Percentiles rank a stretch among this genome's conserved stretches.
Conservation (phyloP, 495 filamentous ascomycete genomes). For the Xylaria telfairii region DNA sequence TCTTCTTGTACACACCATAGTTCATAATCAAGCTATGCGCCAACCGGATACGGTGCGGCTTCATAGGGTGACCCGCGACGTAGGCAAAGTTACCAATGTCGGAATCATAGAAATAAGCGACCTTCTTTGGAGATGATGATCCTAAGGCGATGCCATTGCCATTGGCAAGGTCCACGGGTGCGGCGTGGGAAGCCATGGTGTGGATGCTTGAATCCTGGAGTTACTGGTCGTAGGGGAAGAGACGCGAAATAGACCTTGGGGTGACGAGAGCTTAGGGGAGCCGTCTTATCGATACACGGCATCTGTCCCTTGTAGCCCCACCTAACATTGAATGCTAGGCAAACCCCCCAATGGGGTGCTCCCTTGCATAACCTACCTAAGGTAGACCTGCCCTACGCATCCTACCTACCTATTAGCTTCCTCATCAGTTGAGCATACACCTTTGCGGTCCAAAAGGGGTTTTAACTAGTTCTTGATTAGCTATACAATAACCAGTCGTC, state of each 20-base stretch:
- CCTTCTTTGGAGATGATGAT: conserved; percentile 65
- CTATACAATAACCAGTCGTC: background rate
- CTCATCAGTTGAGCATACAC: no score
- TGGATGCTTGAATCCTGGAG: conserved; percentile 21
- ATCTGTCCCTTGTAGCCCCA: background rate
- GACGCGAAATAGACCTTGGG: conserved; percentile 20
- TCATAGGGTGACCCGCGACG: conserved; percentile 98
- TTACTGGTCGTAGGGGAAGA: conserved; percentile 15
- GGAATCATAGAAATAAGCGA: conserved; percentile 97
- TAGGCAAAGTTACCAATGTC: conserved; percentile 98
- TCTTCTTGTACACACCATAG: conserved; percentile 96
- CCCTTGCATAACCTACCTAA: no score
- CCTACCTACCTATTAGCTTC: no score
- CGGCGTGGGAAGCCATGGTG: conserved; percentile 41
- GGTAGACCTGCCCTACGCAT: no score
- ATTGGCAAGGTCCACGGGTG: conserved; percentile 59
- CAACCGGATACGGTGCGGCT: conserved; percentile 96
- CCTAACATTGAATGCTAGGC: background rate
- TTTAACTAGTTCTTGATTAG: background rate
- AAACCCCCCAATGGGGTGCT: background rate
- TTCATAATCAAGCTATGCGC: conserved; percentile 99
- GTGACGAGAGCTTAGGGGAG: background rate
- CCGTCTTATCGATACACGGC: conserved; percentile 16
- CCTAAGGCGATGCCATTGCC: conserved; percentile 54
- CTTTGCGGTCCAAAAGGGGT: no score